These are phyloP conservation scores for Paulownia fortunei DNA, from an alignment of 257 asterid species.

Conservation along the genomic window DNA sequence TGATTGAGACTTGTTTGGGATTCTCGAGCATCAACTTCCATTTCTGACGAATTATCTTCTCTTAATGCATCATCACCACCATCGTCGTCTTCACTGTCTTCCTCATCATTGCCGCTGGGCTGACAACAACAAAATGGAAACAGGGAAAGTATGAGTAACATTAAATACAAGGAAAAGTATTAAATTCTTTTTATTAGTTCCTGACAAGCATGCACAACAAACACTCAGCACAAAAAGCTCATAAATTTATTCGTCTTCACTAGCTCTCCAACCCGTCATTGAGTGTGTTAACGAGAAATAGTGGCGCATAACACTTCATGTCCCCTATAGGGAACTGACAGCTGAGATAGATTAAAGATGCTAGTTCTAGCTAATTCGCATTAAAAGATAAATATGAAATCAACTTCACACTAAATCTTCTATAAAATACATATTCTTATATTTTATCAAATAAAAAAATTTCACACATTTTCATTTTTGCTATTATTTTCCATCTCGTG, in stretches of 20 bases:
- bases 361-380: not conserved
- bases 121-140: slow-evolving; percentile 15
- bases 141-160: not conserved
- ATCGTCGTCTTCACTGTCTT: slow-evolving; percentile 46
- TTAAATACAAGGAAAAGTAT: not conserved
- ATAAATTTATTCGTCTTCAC: not conserved
- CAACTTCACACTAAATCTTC: not conserved
- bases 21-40: slow-evolving; percentile 55
- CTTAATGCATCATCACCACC: slow-evolving; percentile 15
- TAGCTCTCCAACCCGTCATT: not conserved
- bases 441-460: not conserved
- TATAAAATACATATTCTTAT: not conserved
- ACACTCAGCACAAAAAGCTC: not conserved
- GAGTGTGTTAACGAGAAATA: not conserved
- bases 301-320: not conserved
- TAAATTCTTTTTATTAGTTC: not conserved
- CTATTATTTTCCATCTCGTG: no score
- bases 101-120: slow-evolving; percentile 35
- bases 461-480: no score
- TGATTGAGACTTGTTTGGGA: slow-evolving; percentile 22
- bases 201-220: not conserved
- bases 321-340: not conserved
- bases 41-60: slow-evolving; percentile 42
- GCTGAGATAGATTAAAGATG: not conserved
- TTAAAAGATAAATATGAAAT: not conserved